A percentile compares a stretch with the other conserved stretches of the same genome.
Conservation (phyloP, 305 asterid genomes). For the Fraxinus floribunda region DNA sequence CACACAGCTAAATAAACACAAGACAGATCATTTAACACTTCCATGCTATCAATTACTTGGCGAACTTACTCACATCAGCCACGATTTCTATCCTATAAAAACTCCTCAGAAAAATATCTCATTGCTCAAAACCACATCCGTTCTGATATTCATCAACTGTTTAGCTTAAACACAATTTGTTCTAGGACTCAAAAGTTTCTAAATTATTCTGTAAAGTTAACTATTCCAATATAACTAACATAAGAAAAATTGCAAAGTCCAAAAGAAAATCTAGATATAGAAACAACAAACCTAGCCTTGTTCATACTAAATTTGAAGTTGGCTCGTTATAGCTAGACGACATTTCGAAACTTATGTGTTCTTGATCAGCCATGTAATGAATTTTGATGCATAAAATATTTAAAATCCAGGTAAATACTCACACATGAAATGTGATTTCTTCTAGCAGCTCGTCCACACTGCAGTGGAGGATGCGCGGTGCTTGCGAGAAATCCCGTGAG, state of each 20-base stretch:
- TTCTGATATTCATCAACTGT: neutral
- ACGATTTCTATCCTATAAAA: neutral
- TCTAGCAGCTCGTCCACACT: constrained; percentile 40
- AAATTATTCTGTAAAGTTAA: neutral
- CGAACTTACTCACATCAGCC: neutral
- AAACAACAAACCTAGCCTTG: neutral
- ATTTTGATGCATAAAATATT: neutral
- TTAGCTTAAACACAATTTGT: neutral
- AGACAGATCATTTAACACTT: neutral
- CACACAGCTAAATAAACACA: neutral
- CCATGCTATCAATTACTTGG: neutral
- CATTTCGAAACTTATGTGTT: neutral
- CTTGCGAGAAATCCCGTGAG: constrained; percentile 82
- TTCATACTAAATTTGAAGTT: neutral
- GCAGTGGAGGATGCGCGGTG: constrained; percentile 64
- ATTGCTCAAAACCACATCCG: neutral
- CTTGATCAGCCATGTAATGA: neutral
- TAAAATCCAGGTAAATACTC: constrained; percentile 29
- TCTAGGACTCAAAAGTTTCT: neutral
- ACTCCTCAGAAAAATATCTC: neutral
- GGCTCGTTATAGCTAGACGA: too few relatives aligned
- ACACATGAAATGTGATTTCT: constrained; percentile 50
- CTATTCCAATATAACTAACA: neutral
- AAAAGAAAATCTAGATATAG: constrained; percentile 13
- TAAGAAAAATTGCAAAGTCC: neutral